Percentiles rank a stretch among this genome's conserved stretches.
phyloP scores from a whole-genome alignment of 768 basidiomycete species.

The Boletellus emodensis region DNA sequence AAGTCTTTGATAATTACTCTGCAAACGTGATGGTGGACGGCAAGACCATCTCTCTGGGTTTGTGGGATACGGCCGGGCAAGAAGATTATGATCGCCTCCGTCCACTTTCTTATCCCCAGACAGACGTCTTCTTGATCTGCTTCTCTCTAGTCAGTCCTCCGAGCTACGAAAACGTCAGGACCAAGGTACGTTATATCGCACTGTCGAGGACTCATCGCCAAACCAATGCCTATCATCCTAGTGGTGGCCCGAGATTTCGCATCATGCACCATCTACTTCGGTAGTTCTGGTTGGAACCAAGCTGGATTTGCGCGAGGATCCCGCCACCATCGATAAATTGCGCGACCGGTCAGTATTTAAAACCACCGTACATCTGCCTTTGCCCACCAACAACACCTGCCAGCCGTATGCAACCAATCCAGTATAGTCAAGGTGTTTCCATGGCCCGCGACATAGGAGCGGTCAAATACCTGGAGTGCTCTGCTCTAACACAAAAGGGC shows the following conservation, averaged over 20 bases:
- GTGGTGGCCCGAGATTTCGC: constrained; percentile 97
- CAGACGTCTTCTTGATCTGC: constrained; percentile 98
- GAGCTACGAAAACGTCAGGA: constrained; percentile 97
- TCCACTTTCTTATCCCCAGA: constrained; percentile 97
- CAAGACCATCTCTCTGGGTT: constrained; percentile 94
- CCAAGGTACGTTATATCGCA: constrained; percentile 62
- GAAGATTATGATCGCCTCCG: constrained; percentile 98
- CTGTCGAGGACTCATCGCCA: neutral
- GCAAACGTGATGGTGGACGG: constrained; percentile 99
- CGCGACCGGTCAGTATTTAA: constrained; percentile 66
- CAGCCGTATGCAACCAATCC: constrained; percentile 92
- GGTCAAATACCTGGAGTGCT: constrained; percentile 95
- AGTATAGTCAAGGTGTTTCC: constrained; percentile 84
- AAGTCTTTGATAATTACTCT: constrained; percentile 98
- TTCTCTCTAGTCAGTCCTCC: constrained; percentile 98
- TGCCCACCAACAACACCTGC: constrained; percentile 6
- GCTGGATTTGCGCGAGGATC: constrained; percentile 95
- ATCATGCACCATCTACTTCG: constrained; percentile 93
- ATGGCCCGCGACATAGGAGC: constrained; percentile 95
- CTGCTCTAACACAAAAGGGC: constrained; percentile 95
- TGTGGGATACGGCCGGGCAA: constrained; percentile 99
- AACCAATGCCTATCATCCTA: constrained; percentile 29
- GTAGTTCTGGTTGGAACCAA: constrained; percentile 96
- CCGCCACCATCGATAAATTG: constrained; percentile 86
- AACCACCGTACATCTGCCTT: constrained; percentile 1